Evolutionary conservation across 2,329 filamentous ascomycete species (phyloP).

Genomic region (Leptographium wingfieldii): DNA sequence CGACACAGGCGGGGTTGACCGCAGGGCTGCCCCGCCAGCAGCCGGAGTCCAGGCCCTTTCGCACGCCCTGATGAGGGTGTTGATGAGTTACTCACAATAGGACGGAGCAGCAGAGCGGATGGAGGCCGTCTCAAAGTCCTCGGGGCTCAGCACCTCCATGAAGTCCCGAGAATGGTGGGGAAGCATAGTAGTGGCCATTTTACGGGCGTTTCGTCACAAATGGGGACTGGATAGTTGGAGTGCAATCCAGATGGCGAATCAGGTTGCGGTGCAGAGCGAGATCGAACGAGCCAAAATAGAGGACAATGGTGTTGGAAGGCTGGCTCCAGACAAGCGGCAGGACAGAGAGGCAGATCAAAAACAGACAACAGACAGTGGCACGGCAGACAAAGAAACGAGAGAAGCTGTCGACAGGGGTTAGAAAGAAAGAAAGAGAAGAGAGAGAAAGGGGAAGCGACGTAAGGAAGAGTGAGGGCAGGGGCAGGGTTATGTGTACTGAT

Average conservation of each 20-base stretch:
- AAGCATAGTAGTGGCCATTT: constrained; percentile 3
- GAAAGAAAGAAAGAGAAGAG: background rate
- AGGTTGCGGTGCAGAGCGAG: background rate
- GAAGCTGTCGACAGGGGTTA: background rate
- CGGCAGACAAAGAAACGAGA: background rate
- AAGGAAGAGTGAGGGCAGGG: background rate
- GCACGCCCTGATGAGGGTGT: background rate
- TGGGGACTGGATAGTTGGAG: background rate
- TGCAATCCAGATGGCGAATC: background rate
- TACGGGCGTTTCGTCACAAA: background rate
- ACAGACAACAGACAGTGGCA: background rate
- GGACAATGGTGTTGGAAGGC: background rate
- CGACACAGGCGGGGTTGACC: background rate
- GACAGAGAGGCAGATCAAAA: background rate
- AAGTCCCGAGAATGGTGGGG: constrained; percentile 8
- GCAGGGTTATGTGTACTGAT: background rate
- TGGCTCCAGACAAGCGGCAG: background rate
- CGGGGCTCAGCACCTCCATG: constrained; percentile 21
- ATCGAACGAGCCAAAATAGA: background rate
- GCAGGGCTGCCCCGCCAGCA: background rate
- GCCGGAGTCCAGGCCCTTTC: background rate
- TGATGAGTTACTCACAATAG: constrained; percentile 39
- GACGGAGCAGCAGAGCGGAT: constrained; percentile 56
- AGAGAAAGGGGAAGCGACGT: background rate
- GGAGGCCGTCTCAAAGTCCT: constrained; percentile 56